Evolutionary conservation across 805 yeast genomes (phyloP).

Genomic region (Priceomyces medius): DNA sequence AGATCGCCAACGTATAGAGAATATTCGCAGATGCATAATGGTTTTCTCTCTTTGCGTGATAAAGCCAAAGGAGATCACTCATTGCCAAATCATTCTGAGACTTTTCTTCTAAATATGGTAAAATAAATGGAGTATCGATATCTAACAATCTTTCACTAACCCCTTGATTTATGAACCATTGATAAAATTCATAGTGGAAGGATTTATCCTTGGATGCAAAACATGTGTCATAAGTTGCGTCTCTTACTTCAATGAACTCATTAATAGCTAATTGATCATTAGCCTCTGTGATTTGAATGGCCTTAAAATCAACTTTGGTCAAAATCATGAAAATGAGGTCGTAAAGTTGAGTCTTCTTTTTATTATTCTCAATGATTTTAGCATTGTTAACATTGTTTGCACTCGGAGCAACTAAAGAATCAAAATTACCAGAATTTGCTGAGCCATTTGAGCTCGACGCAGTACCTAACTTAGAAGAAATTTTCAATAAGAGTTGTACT

Average conservation of each 20-base stretch:
- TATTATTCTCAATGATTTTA: constrained; percentile 14
- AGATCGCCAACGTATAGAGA: constrained; percentile 64
- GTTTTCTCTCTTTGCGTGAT: constrained; percentile 77
- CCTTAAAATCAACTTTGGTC: constrained; percentile 65
- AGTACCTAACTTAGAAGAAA: constrained; percentile 61
- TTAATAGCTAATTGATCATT: constrained; percentile 42
- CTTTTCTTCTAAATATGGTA: constrained; percentile 71
- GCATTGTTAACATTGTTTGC: constrained; percentile 9
- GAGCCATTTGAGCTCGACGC: constrained; percentile 8
- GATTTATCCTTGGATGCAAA: constrained; percentile 72
- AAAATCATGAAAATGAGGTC: constrained; percentile 73
- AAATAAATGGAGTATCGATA: constrained; percentile 76
- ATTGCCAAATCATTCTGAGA: constrained; percentile 63
- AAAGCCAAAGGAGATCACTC: constrained; percentile 85
- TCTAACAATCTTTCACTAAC: constrained; percentile 74
- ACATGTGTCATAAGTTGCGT: constrained; percentile 70
- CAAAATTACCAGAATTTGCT: background rate
- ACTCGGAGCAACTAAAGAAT: background rate
- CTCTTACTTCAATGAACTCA: constrained; percentile 60
- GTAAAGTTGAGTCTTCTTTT: constrained; percentile 50
- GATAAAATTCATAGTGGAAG: constrained; percentile 91
- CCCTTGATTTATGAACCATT: constrained; percentile 84
- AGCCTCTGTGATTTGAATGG: constrained; percentile 43
- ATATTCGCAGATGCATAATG: constrained; percentile 84
- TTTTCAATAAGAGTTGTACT: constrained; percentile 73